Evolutionary conservation across 305 asterid species (phyloP).

Genomic region (Nicotiana rustica): DNA sequence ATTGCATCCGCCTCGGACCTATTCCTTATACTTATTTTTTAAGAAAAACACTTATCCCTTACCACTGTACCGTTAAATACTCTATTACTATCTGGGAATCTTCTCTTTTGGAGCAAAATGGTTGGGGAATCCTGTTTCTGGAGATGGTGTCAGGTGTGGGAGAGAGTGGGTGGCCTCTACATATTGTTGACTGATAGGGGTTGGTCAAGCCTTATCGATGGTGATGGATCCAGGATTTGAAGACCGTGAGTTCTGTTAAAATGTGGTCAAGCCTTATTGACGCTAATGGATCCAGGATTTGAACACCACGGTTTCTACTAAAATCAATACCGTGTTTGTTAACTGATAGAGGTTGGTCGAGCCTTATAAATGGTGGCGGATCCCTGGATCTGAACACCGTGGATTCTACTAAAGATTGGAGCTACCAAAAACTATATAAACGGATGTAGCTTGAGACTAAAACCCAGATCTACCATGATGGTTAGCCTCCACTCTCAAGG

Average conservation of each 20-base stretch:
- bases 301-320: too few relatives aligned
- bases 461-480: neutral
- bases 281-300: too few relatives aligned
- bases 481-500: neutral
- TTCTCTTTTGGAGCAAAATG: neutral
- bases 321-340: neutral
- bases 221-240: neutral
- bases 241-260: neutral
- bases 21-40: neutral
- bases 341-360: neutral
- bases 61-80: neutral
- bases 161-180: neutral
- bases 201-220: neutral
- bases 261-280: too few relatives aligned
- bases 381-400: neutral
- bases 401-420: neutral
- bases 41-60: neutral
- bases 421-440: neutral
- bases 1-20: too few relatives aligned
- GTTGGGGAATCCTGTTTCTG: constrained; percentile 1
- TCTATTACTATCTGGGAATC: neutral
- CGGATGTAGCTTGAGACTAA: constrained; percentile 12
- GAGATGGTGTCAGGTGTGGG: neutral
- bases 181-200: neutral
- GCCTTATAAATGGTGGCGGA: neutral